phyloP scores from a whole-genome alignment of 1,284 basidiomycete genomes.

The Malassezia pachydermatis region DNA sequence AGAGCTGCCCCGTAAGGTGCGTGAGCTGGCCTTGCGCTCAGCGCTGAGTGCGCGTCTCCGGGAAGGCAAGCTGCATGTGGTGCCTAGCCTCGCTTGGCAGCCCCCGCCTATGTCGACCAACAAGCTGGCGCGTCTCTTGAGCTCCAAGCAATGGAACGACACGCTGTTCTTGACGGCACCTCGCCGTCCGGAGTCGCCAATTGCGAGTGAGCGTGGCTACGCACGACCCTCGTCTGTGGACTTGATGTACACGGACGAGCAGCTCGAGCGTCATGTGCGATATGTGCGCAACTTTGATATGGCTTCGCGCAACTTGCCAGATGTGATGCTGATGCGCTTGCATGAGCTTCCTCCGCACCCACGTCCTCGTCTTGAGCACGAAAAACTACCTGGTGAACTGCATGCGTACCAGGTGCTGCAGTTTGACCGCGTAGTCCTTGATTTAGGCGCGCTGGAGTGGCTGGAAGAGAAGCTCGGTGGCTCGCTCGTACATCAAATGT shows the following conservation, averaged over 20 bases:
- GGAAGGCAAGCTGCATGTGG: conserved; percentile 65
- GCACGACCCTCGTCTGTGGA: conserved; percentile 32
- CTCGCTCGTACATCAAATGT: conserved; percentile 31
- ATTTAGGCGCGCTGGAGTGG: conserved; percentile 48
- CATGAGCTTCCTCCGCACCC: conserved; percentile 31
- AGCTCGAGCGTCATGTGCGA: conserved; percentile 26
- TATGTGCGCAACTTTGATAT: conserved; percentile 32
- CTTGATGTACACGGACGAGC: conserved; percentile 31
- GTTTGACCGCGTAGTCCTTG: conserved; percentile 32
- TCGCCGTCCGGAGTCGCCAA: conserved; percentile 22
- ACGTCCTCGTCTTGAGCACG: conserved; percentile 29
- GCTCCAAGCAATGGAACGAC: conserved; percentile 34
- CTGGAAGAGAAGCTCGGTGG: conserved; percentile 47
- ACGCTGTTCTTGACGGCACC: conserved; percentile 44
- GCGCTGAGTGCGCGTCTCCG: conserved; percentile 71
- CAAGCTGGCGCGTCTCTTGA: conserved; percentile 28
- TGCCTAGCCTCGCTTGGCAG: conserved; percentile 53
- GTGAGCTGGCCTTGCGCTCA: conserved; percentile 82
- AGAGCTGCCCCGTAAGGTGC: conserved; percentile 75
- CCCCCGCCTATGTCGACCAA: conserved; percentile 36
- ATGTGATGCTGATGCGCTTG: conserved; percentile 35
- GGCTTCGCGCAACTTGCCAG: conserved; percentile 35
- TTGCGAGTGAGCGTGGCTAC: conserved; percentile 14
- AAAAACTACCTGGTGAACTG: conserved; percentile 44
- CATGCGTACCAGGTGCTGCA: conserved; percentile 46